Evolutionary conservation across 805 yeast genomes (phyloP).

Genomic region (Spathaspora hagerdaliae): DNA sequence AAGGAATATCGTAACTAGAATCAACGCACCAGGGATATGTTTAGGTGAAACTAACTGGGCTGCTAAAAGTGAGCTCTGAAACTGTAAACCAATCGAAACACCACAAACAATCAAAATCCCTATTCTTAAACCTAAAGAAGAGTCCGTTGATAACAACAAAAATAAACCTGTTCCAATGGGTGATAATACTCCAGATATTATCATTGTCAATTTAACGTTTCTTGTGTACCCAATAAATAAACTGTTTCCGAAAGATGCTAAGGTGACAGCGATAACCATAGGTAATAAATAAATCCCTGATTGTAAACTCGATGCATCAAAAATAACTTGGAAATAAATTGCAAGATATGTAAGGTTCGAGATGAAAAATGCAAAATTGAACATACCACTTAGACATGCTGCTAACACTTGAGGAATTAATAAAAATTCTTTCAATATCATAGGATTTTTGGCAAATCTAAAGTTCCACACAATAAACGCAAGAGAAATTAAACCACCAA

Average conservation of each 20-base stretch:
- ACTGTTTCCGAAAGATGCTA: slow-evolving; percentile 29
- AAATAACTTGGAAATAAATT: slow-evolving; percentile 37
- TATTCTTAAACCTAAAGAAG: slow-evolving; percentile 19
- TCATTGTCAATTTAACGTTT: slow-evolving; percentile 27
- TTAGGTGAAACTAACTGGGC: slow-evolving; percentile 36
- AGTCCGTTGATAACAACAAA: slow-evolving; percentile 20
- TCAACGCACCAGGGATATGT: slow-evolving; percentile 31
- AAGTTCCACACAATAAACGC: slow-evolving; percentile 40
- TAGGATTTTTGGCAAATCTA: slow-evolving; percentile 40
- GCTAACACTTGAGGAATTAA: slow-evolving; percentile 30
- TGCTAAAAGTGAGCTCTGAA: slow-evolving; percentile 32
- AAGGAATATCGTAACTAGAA: slow-evolving; percentile 29
- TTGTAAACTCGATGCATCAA: slow-evolving; percentile 28
- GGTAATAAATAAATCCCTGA: slow-evolving; percentile 38
- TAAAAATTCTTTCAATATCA: slow-evolving; percentile 42
- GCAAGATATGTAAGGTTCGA: slow-evolving; percentile 29
- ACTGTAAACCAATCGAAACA: slow-evolving; percentile 31
- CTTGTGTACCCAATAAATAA: slow-evolving; percentile 25
- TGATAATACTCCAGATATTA: slow-evolving; percentile 25
- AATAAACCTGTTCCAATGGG: slow-evolving; percentile 35
- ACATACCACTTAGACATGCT: slow-evolving; percentile 33
- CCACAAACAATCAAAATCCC: slow-evolving; percentile 33
- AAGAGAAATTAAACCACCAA: slow-evolving; percentile 39
- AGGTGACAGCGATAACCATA: slow-evolving; percentile 27
- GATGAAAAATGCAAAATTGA: slow-evolving; percentile 39